Percentiles rank a stretch among this genome's conserved stretches.
phyloP scores from a whole-genome alignment of 768 basidiomycete genomes.

The Trametes punicea region DNA sequence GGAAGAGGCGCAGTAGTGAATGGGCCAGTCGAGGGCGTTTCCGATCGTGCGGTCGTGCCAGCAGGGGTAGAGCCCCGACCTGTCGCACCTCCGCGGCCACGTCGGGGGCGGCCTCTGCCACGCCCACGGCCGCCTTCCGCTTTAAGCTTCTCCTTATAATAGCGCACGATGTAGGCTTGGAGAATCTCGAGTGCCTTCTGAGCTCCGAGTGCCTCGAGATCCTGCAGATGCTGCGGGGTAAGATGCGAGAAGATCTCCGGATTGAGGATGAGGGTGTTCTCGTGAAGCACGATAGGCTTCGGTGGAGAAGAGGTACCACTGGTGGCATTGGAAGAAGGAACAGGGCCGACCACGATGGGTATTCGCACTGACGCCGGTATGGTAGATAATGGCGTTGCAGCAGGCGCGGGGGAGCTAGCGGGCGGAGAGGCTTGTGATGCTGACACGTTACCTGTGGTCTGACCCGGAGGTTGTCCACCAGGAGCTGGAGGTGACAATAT shows the following conservation, averaged over 20 bases:
- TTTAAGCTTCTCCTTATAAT: conserved; percentile 70
- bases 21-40: conserved; percentile 28
- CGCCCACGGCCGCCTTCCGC: conserved; percentile 35
- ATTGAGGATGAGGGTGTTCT: conserved; percentile 79
- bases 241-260: conserved; percentile 82
- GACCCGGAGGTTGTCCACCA: conserved; percentile 1
- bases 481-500: conserved; percentile 4
- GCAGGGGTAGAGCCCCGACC: conserved; percentile 32
- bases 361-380: conserved; percentile 52
- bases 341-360: conserved; percentile 74
- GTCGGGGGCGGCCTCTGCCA: conserved; percentile 39
- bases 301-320: conserved; percentile 30
- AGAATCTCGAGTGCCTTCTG: conserved; percentile 77
- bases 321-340: conserved; percentile 52
- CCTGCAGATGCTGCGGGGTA: conserved; percentile 65
- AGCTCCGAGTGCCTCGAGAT: conserved; percentile 77
- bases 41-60: conserved; percentile 14
- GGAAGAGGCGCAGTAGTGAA: conserved; percentile 48
- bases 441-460: neutral
- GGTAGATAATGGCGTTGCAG: conserved; percentile 25
- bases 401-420: conserved; percentile 19
- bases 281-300: conserved; percentile 76
- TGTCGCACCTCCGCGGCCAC: conserved; percentile 34
- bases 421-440: conserved; percentile 19
- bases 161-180: conserved; percentile 81